Evolutionary conservation across 106 monocot species (phyloP).

Genomic region (Allium cepa): DNA sequence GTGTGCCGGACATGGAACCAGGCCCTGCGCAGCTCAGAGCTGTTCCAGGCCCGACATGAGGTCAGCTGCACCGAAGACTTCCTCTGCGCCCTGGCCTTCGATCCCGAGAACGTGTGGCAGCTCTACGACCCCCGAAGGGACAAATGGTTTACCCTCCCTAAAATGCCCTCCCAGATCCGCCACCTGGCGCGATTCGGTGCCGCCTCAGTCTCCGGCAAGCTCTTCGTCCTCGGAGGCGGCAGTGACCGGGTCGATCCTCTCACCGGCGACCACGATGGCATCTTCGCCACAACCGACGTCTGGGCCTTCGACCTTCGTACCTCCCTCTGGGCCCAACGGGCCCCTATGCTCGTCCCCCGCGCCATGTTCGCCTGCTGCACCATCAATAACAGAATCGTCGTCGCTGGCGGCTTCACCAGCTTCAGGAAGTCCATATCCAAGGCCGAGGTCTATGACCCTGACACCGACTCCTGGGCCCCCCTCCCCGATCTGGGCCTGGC

Average conservation of each 20-base stretch:
- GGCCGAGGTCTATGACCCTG: constrained; percentile 82
- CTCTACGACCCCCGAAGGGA: constrained; percentile 79
- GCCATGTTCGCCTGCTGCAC: constrained; percentile 94
- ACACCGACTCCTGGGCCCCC: constrained; percentile 54
- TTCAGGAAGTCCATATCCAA: constrained; percentile 67
- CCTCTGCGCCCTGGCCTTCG: constrained; percentile 83
- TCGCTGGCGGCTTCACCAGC: constrained; percentile 91
- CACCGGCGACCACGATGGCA: constrained; percentile 86
- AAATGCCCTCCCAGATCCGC: constrained; percentile 73
- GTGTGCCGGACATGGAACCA: constrained; percentile 71
- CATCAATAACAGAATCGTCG: constrained; percentile 71
- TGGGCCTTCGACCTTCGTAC: constrained; percentile 80
- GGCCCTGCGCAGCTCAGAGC: constrained; percentile 41
- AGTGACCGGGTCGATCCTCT: constrained; percentile 74
- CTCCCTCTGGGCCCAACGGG: constrained; percentile 37
- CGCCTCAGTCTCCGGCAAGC: constrained; percentile 68
- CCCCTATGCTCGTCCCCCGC: constrained; percentile 71
- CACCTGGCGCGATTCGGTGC: constrained; percentile 89
- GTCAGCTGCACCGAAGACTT: constrained; percentile 56
- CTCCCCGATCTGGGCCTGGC: constrained; percentile 71
- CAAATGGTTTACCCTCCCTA: constrained; percentile 76
- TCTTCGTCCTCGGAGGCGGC: constrained; percentile 92
- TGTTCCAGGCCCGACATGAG: constrained; percentile 49
- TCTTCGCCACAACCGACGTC: constrained; percentile 88
- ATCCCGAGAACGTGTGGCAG: constrained; percentile 92